phyloP scores from a whole-genome alignment of 2,329 filamentous ascomycete species.

The Microthyrium microscopicum region DNA sequence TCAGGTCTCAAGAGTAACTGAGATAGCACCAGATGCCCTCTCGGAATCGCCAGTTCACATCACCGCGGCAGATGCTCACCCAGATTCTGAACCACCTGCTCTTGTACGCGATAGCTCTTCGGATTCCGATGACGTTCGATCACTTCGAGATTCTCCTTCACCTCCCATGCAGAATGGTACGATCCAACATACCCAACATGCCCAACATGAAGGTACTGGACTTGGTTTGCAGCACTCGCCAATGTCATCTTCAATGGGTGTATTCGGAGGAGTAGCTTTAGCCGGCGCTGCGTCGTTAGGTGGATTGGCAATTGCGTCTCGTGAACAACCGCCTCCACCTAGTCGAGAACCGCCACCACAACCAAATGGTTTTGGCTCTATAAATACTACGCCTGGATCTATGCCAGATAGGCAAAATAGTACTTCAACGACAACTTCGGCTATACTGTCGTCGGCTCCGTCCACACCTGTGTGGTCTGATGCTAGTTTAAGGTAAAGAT shows the following conservation, averaged over 20 bases:
- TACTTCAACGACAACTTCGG: constrained; percentile 2
- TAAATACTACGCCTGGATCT: constrained; percentile 13
- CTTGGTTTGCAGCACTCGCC: background rate
- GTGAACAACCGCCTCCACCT: constrained; percentile 1
- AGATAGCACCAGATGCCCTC: constrained; percentile 30
- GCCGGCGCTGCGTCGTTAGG: background rate
- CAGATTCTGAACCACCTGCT: constrained; percentile 35
- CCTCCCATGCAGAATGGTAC: background rate
- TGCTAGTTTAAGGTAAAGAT: constrained; percentile 60
- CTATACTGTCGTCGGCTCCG: background rate
- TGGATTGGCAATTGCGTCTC: background rate
- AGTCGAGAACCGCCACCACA: constrained; percentile 6
- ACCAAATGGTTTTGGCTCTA: background rate
- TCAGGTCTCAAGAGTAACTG: too few relatives aligned
- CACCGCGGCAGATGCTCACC: constrained; percentile 26
- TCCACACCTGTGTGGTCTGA: constrained; percentile 61
- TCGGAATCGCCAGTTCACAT: constrained; percentile 54
- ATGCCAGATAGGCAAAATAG: constrained; percentile 18
- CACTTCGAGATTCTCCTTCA: constrained; percentile 3
- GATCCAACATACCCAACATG: background rate
- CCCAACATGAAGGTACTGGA: too few relatives aligned
- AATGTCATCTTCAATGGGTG: constrained; percentile 1
- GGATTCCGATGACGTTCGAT: constrained; percentile 5
- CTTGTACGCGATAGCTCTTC: constrained; percentile 51
- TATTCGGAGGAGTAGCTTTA: constrained; percentile 11